Conservation (phyloP, 2,329 filamentous ascomycete species). For the Nemania sp. region DNA sequence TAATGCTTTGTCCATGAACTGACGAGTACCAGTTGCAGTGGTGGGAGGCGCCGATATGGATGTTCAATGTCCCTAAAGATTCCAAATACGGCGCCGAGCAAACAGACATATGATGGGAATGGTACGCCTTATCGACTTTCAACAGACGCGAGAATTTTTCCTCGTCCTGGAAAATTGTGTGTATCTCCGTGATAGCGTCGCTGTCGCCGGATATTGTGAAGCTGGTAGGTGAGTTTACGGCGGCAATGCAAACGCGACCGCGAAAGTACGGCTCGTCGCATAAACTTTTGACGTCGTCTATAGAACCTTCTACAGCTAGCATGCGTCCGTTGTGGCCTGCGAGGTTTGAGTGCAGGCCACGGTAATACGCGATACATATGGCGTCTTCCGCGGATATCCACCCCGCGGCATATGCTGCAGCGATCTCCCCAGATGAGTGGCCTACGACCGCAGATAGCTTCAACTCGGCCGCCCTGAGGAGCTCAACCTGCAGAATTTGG, state of each 20-base stretch:
- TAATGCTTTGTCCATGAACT: too few relatives aligned
- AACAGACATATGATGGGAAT: slow-evolving; percentile 48
- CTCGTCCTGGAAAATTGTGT: slow-evolving; percentile 30
- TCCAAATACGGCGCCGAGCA: too few relatives aligned
- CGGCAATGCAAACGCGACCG: slow-evolving; percentile 39
- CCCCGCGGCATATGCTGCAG: slow-evolving; percentile 53
- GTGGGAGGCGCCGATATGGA: too few relatives aligned
- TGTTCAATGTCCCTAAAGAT: too few relatives aligned
- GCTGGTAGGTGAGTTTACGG: slow-evolving; percentile 43
- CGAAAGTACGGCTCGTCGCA: slow-evolving; percentile 28
- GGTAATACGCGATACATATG: slow-evolving; percentile 51
- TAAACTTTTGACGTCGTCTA: slow-evolving; percentile 43
- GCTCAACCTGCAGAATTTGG: slow-evolving; percentile 32
- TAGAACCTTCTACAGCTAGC: slow-evolving; percentile 50
- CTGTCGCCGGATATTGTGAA: slow-evolving; percentile 44
- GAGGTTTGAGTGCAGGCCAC: slow-evolving; percentile 43
- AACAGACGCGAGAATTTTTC: slow-evolving; percentile 39
- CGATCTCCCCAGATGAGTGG: slow-evolving; percentile 49
- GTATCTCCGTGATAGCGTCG: slow-evolving; percentile 35
- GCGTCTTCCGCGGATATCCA: slow-evolving; percentile 47
- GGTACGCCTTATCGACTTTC: slow-evolving; percentile 47
- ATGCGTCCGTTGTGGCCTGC: slow-evolving; percentile 40
- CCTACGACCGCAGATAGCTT: slow-evolving; percentile 29
- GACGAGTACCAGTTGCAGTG: too few relatives aligned
- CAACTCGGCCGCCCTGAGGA: slow-evolving; percentile 20